Percentiles rank a stretch among this genome's conserved stretches.
Evolutionary conservation across 306 rosid genomes (phyloP).

Genomic region (Cicer judaicum): DNA sequence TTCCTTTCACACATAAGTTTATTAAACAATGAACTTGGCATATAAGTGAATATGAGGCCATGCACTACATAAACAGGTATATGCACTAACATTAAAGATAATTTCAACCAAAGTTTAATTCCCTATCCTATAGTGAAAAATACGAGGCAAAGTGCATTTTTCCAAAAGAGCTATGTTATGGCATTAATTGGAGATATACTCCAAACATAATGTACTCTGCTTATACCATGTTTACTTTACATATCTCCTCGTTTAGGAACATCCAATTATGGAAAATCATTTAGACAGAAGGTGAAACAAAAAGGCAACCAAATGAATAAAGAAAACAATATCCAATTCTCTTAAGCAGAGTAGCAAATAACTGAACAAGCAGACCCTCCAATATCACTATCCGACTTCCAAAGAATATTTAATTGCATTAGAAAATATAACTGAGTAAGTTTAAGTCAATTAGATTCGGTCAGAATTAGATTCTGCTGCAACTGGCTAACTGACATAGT

Average conservation of each 20-base stretch:
- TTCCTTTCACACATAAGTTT: conserved; percentile 19
- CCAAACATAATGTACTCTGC: background rate
- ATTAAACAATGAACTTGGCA: background rate
- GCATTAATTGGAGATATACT: background rate
- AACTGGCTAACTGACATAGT: no score
- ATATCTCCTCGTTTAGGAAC: background rate
- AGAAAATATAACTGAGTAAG: no score
- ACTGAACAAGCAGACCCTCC: no score
- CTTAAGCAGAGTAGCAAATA: no score
- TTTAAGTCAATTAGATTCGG: no score
- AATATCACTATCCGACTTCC: background rate
- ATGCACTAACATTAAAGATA: background rate
- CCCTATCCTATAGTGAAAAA: background rate
- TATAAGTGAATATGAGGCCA: background rate
- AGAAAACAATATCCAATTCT: background rate
- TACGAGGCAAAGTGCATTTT: background rate
- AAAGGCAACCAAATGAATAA: background rate
- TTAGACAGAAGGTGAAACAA: background rate
- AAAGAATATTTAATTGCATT: background rate
- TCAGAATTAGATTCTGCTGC: no score
- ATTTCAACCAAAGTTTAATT: conserved; percentile 7
- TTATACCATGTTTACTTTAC: background rate
- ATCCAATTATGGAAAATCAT: conserved; percentile 2
- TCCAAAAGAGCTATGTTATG: background rate
- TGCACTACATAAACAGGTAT: no score